phyloP scores from a whole-genome alignment of 495 filamentous ascomycete species.

The Aspergillus incahuasiensis region DNA sequence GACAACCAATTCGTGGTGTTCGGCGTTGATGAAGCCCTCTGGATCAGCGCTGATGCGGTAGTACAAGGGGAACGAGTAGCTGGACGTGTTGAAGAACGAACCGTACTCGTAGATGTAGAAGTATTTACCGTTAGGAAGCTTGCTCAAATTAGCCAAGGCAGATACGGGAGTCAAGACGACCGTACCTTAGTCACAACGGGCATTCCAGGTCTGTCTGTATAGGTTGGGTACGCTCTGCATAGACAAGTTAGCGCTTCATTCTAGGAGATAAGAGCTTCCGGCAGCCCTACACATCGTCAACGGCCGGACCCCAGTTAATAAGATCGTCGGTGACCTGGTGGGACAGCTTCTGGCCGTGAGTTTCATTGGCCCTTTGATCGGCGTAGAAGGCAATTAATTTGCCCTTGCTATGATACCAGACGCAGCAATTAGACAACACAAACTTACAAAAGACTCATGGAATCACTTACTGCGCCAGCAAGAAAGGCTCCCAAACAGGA shows the following conservation, averaged over 20 bases:
- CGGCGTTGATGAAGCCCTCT: slow-evolving; percentile 43
- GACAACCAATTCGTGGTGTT: slow-evolving; percentile 39
- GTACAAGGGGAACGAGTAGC: slow-evolving; percentile 54
- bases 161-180: background rate
- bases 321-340: slow-evolving; percentile 57
- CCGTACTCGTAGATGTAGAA: slow-evolving; percentile 63
- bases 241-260: slow-evolving; percentile 3
- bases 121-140: slow-evolving; percentile 56
- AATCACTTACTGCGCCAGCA: slow-evolving; percentile 42
- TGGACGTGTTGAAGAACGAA: slow-evolving; percentile 40
- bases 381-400: slow-evolving; percentile 63
- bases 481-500: slow-evolving; percentile 68
- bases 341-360: slow-evolving; percentile 61
- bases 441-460: background rate
- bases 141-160: background rate
- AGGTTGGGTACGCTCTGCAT: slow-evolving; percentile 43
- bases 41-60: slow-evolving; percentile 50
- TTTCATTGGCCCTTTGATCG: slow-evolving; percentile 58
- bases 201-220: slow-evolving; percentile 67
- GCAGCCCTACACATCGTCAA: slow-evolving; percentile 53
- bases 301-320: slow-evolving; percentile 50
- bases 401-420: slow-evolving; percentile 33
- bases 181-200: slow-evolving; percentile 46
- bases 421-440: background rate
- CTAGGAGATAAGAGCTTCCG: too few species aligned